Base-by-base conservation (phyloP, 2,329 filamentous ascomycete species). In the Colletotrichum liriopes region DNA sequence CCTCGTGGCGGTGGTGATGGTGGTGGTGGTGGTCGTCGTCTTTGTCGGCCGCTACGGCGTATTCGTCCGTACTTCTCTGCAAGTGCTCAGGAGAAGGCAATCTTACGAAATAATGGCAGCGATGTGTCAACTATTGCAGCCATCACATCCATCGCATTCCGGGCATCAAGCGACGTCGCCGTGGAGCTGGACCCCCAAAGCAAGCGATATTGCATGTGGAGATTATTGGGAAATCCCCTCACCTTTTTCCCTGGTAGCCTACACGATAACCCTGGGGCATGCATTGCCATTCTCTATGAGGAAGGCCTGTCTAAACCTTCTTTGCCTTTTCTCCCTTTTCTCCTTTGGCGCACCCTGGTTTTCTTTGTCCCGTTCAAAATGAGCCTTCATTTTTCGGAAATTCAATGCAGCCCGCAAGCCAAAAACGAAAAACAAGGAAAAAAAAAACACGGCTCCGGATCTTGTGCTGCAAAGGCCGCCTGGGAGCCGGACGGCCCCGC, bases 161-260 rank as follows among this genome's bases (percentile, higher is more conserved):
- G 45, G 37, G n/a, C 26, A 51, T 39, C 43, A 37, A 47, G 47
- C n/a, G 7, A 67, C 20, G 49, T 58, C 23, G 32, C 39, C 12
- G 37, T 47, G 55, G 62, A 65, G 32, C 54, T 59, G 52, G 41
- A 45, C 52, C 26, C 43, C 49, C 55, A 32, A 69, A 58, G 60
- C 59, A 73, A 73, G 72, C 72, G 72, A 73, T 69, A 73, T 73
- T 73, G 64, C 63, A 39, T 69, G 72, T 74, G 72, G 72, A 69
- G 72, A 74, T 73, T 69, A 43, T 64, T 64, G 67, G 54, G 49
- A 62, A 47, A 41, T 63, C 67, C 66, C 68, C 55, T 56, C 56
- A 62, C 49, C 5, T 49, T 26, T 51, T 32, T 32, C 35, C 23
- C 39, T 64, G 35, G 26, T 58, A 41, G 32, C 49, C 64, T 71